A percentile compares a stretch with the other conserved stretches of the same genome.
Conservation (phyloP, 2,329 filamentous ascomycete species). For the Aspergillus pseudoterreus region DNA sequence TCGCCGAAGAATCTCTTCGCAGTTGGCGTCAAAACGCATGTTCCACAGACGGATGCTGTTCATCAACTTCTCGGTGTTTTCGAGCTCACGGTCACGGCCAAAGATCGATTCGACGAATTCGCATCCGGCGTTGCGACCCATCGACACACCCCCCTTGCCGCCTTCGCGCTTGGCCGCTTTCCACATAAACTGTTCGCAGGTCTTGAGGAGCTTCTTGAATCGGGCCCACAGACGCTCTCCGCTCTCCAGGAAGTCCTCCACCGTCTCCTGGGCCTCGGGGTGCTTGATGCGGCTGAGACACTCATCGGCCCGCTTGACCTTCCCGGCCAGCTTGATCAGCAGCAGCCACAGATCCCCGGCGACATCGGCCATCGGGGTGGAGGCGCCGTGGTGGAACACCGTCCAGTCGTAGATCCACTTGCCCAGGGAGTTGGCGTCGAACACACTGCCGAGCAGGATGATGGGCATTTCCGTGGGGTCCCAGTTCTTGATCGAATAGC, state of each 20-base stretch:
- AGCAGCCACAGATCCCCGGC: conserved; percentile 94
- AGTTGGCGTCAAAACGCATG: conserved; percentile 92
- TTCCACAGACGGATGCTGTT: conserved; percentile 82
- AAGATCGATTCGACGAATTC: conserved; percentile 98
- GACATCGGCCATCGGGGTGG: conserved; percentile 80
- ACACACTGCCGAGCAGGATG: conserved; percentile 88
- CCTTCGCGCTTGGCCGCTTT: conserved; percentile 73
- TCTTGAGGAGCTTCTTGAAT: conserved; percentile 80
- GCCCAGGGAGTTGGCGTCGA: conserved; percentile 93
- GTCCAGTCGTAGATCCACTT: conserved; percentile 99
- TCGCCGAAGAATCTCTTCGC: conserved; percentile 74
- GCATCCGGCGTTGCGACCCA: conserved; percentile 87
- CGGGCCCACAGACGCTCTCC: conserved; percentile 83
- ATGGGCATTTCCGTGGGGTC: conserved; percentile 92
- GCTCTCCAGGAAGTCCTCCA: conserved; percentile 85
- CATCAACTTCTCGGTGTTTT: conserved; percentile 92
- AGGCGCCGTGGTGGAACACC: conserved; percentile 79
- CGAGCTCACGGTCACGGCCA: conserved; percentile 81
- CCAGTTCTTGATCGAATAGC: conserved; percentile 98
- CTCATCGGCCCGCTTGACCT: conserved; percentile 87
- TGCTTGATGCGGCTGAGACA: conserved; percentile 67
- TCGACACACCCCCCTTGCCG: conserved; percentile 62
- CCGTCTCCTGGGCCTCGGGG: conserved; percentile 70
- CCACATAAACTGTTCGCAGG: conserved; percentile 93
- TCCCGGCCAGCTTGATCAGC: conserved; percentile 87